Percentiles rank a stretch among this genome's conserved stretches.
Evolutionary conservation across 768 basidiomycete species (phyloP).

Genomic region (Thelephora aurantiotincta): DNA sequence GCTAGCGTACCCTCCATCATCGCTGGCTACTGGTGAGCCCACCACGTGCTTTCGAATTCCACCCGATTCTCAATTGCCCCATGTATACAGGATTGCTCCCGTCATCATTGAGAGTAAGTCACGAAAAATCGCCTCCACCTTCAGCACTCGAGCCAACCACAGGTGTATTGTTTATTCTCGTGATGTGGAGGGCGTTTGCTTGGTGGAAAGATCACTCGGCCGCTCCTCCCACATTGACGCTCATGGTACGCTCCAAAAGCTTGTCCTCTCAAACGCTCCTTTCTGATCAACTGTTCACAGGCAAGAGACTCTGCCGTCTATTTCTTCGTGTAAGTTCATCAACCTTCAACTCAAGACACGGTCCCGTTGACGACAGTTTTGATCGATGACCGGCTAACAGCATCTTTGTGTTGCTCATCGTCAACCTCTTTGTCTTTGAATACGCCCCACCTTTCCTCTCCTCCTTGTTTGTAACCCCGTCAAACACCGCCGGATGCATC

Average conservation of each 20-base stretch:
- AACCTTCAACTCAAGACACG: too few species aligned
- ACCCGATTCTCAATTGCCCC: not conserved
- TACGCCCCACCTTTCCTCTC: conserved; percentile 5
- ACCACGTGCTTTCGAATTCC: not conserved
- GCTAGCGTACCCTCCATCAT: conserved; percentile 5
- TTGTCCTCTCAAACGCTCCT: not conserved
- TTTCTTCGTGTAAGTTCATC: conserved; percentile 5
- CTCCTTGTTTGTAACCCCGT: conserved; percentile 5
- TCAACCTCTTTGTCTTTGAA: conserved; percentile 7
- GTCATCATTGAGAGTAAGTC: conserved; percentile 5
- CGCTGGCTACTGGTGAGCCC: conserved; percentile 4
- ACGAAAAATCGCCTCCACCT: not conserved
- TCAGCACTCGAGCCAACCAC: not conserved
- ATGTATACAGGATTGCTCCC: conserved; percentile 3
- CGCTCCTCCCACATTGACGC: conserved; percentile 3
- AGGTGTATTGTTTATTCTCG: conserved; percentile 5
- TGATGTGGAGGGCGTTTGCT: conserved; percentile 1
- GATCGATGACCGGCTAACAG: not conserved
- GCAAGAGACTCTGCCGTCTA: conserved; percentile 6
- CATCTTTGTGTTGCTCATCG: conserved; percentile 5
- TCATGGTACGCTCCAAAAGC: conserved; percentile 2
- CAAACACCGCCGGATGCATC: conserved; percentile 6
- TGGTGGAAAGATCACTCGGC: not conserved
- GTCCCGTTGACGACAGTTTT: not conserved
- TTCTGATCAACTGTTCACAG: not conserved